Conservation (phyloP, 768 basidiomycete species). For the Pulveroboletus sp. region DNA sequence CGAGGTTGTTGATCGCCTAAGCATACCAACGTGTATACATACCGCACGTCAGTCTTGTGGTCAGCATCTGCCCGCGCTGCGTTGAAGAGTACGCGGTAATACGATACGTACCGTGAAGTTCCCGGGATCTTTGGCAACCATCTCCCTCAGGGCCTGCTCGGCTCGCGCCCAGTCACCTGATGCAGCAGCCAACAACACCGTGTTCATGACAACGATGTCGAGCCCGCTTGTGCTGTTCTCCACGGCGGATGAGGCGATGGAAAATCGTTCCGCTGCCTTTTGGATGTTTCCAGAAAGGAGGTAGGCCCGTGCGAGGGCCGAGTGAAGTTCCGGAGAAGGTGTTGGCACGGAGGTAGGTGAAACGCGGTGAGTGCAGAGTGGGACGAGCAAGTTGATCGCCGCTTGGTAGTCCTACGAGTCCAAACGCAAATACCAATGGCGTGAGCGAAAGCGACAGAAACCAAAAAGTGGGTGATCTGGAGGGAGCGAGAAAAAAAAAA, state of each 20-base stretch:
- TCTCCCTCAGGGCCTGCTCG: constrained; percentile 36
- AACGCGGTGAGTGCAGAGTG: constrained; percentile 47
- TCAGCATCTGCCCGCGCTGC: not conserved
- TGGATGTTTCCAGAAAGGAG: constrained; percentile 66
- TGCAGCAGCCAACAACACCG: constrained; percentile 59
- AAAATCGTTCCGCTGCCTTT: constrained; percentile 56
- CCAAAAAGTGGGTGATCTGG: not conserved
- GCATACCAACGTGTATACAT: not conserved
- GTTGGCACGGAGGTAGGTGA: constrained; percentile 11
- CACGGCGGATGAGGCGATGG: constrained; percentile 35
- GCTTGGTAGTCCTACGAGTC: constrained; percentile 31
- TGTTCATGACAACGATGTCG: constrained; percentile 54
- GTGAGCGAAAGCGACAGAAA: not conserved
- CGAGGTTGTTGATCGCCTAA: constrained; percentile 73
- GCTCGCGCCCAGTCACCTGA: constrained; percentile 67
- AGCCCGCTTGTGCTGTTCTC: constrained; percentile 40
- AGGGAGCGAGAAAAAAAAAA: not conserved
- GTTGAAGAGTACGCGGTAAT: too few species aligned
- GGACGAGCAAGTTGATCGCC: constrained; percentile 62
- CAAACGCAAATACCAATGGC: not conserved
- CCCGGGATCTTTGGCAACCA: constrained; percentile 51
- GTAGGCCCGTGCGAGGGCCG: constrained; percentile 69
- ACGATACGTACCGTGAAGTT: constrained; percentile 48
- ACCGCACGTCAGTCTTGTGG: not conserved
- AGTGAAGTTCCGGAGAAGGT: constrained; percentile 53